Evolutionary conservation across 2,329 filamentous ascomycete species (phyloP).

Genomic region (Huntiella decipiens): DNA sequence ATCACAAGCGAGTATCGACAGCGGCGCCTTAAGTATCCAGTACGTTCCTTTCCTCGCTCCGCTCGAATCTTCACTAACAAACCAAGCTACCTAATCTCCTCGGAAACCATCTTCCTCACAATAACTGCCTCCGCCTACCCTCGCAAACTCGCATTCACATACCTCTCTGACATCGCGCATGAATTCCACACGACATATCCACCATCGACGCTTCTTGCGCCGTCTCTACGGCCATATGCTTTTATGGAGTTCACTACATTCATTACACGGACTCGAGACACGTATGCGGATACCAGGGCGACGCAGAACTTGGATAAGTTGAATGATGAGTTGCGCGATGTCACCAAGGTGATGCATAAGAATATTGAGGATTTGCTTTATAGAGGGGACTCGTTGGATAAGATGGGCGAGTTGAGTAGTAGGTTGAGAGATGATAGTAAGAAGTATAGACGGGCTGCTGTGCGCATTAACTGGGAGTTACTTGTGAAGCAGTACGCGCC

Average conservation of each 20-base stretch:
- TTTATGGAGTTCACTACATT: conserved; percentile 98
- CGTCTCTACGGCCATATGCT: conserved; percentile 70
- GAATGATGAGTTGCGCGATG: conserved; percentile 92
- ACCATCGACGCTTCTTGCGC: conserved; percentile 49
- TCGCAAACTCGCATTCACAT: conserved; percentile 95
- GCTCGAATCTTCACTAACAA: not conserved
- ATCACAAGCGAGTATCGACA: conserved; percentile 81
- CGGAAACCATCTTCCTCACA: conserved; percentile 75
- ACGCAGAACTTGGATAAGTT: conserved; percentile 85
- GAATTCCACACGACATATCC: conserved; percentile 85
- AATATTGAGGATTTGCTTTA: conserved; percentile 98
- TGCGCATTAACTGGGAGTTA: conserved; percentile 95
- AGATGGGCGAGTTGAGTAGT: conserved; percentile 89
- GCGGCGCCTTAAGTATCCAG: conserved; percentile 67
- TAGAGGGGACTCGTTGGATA: conserved; percentile 78
- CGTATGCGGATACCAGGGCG: conserved; percentile 82
- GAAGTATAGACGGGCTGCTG: conserved; percentile 83
- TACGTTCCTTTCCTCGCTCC: conserved; percentile 26
- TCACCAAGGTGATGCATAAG: conserved; percentile 99
- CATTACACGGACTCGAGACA: conserved; percentile 79
- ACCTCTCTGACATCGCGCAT: conserved; percentile 75
- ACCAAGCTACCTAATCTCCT: conserved; percentile 61
- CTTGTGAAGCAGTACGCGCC: conserved; percentile 93
- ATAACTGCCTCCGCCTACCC: conserved; percentile 90
- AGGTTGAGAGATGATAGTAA: conserved; percentile 78